Evolutionary conservation across 2,329 filamentous ascomycete species (phyloP).

Genomic region (Neonectria sp.): DNA sequence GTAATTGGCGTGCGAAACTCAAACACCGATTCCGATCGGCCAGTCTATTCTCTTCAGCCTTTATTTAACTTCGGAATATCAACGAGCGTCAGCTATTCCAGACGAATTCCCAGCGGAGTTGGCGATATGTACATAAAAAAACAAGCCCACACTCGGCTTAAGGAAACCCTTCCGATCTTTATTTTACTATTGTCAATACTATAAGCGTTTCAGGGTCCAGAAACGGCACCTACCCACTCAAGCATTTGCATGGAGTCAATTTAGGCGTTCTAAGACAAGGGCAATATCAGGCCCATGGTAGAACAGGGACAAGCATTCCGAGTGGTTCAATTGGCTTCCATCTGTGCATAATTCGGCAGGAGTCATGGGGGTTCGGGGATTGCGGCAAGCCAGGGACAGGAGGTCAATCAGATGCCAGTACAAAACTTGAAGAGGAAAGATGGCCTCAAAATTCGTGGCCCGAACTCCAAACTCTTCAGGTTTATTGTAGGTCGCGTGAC

Average conservation of each 20-base stretch:
- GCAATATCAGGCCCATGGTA: slow-evolving; percentile 7
- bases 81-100: neutral
- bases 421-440: neutral
- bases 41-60: neutral
- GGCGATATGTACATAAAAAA: too few species aligned
- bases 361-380: neutral
- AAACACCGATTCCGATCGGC: neutral
- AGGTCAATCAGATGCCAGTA: slow-evolving; percentile 10
- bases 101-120: neutral
- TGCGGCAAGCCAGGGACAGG: neutral
- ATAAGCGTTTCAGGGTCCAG: neutral
- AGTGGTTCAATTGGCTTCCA: slow-evolving; percentile 3
- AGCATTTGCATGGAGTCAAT: neutral
- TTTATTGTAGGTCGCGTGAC: neutral
- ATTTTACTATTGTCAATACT: neutral
- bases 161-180: neutral
- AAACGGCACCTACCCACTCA: neutral
- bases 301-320: slow-evolving; percentile 10
- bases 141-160: too few species aligned
- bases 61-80: neutral
- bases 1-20: too few species aligned
- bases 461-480: neutral
- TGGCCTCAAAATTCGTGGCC: neutral
- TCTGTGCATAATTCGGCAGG: neutral
- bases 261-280: slow-evolving; percentile 7